Evolutionary conservation across 768 basidiomycete genomes (phyloP).

Genomic region (Phylloporus sp.): DNA sequence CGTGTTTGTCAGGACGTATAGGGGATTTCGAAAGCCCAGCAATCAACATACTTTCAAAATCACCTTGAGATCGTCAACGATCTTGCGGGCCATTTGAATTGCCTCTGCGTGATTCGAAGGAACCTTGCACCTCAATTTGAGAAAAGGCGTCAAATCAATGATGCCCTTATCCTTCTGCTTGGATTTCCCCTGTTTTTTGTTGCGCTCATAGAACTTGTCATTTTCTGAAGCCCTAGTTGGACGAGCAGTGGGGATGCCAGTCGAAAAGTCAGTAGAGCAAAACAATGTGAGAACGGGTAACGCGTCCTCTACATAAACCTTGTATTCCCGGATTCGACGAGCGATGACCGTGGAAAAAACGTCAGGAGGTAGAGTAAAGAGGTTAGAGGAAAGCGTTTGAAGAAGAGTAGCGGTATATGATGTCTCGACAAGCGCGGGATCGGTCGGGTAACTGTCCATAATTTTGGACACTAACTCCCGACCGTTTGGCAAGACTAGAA

Average conservation of each 20-base stretch:
- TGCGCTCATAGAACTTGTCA: constrained; percentile 4
- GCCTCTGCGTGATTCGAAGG: constrained; percentile 27
- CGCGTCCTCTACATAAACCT: constrained; percentile 22
- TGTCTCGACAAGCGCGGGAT: constrained; percentile 14
- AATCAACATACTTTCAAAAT: constrained; percentile 27
- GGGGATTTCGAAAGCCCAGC: too few relatives aligned
- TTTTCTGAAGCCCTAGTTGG: constrained; percentile 1
- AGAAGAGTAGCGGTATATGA: constrained; percentile 25
- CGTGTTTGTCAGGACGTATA: not conserved
- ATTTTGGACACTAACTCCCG: constrained; percentile 26
- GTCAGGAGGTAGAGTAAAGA: constrained; percentile 22
- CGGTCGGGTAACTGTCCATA: constrained; percentile 31
- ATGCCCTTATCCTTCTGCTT: constrained; percentile 16
- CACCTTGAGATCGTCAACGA: constrained; percentile 25
- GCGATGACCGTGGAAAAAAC: constrained; percentile 9
- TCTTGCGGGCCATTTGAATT: not conserved
- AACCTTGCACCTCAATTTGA: constrained; percentile 22
- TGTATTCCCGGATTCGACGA: constrained; percentile 16
- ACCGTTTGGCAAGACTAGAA: constrained; percentile 13
- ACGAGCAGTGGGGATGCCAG: not conserved
- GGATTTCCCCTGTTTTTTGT: constrained; percentile 28
- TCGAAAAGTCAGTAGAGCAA: constrained; percentile 10
- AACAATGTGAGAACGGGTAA: constrained; percentile 19
- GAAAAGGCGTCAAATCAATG: constrained; percentile 30
- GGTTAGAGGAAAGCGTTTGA: constrained; percentile 20